phyloP scores from a whole-genome alignment of 805 yeast species.

The Candida ficus region DNA sequence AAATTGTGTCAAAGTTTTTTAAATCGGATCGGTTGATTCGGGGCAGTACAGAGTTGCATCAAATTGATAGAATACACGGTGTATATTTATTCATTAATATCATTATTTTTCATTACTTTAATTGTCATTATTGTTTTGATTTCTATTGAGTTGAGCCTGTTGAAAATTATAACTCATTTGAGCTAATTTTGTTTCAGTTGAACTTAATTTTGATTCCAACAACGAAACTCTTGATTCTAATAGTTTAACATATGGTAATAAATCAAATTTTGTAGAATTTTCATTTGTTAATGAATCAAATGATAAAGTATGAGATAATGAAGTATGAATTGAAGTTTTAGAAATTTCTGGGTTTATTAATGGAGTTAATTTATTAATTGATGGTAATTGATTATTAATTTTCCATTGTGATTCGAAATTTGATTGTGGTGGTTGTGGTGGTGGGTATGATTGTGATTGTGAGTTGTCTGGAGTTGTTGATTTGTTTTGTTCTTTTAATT shows the following conservation, averaged over 20 bases:
- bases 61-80: no score
- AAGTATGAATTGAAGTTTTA: background rate
- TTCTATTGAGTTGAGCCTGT: conserved; percentile 1
- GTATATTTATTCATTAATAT: background rate
- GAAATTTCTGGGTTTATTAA: conserved; percentile 2
- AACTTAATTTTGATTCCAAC: conserved; percentile 16
- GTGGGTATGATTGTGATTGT: background rate
- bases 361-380: conserved; percentile 9
- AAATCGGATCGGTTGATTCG: no score
- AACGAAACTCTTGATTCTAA: conserved; percentile 19
- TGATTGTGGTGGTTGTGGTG: background rate
- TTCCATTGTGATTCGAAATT: conserved; percentile 15
- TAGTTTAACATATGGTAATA: conserved; percentile 19
- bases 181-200: conserved; percentile 19
- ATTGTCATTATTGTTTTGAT: no score
- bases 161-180: conserved; percentile 16
- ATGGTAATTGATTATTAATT: conserved; percentile 10
- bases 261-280: conserved; percentile 6
- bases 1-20: background rate
- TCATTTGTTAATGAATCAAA: conserved; percentile 4
- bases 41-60: no score
- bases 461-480: background rate
- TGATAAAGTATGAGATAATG: background rate
- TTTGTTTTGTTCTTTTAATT: background rate
- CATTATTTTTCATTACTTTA: background rate